Evolutionary conservation across 441 rosid species (phyloP), one percentile per base, ranked within the genome.

Genomic region (Aleurites moluccanus): DNA sequence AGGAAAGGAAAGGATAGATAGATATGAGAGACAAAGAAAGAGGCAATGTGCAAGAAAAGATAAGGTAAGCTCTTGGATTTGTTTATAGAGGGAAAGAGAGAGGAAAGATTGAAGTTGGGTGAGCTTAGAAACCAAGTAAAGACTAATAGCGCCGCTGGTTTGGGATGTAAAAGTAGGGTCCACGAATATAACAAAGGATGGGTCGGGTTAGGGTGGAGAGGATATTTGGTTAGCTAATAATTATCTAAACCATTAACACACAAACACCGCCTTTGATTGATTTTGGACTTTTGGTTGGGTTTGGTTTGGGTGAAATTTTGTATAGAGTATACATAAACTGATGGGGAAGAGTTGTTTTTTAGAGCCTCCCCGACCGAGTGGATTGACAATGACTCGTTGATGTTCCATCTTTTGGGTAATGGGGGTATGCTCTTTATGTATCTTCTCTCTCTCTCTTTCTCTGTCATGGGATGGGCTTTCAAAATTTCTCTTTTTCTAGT

Each of bases 121-220:
- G 85, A 78, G 76, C 85, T 83, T 86, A 72, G 84, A 83, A 81
- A 83, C 73, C 75, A 84, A 81, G 86, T 56, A 75, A 84, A 75
- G 83, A 78, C 83, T 74, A 68, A 73, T 42, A 79, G 87, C 83
- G 79, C 88, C 80, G 87, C 83, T 73, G 86, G 82, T 69, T 70
- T 50, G 35, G 75, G 61, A 28, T 47, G 56, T 61, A 18, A 56
- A 18, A n/a, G 75, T 70, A 28, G 80, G 84, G 77, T 30, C 80
- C 80, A 63, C 70, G 0, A 3, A 2, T 18, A 5, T 14, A 1
- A 49, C 7, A 9, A 38, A 6, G 40, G 0, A 5, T 38, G 40
- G 40, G 40, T 38, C 6, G 40, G 9, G 40, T n/a, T n/a, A n/a
- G n/a, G n/a, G n/a, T n/a, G n/a, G n/a, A n/a, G 2, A 1, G 33